Evolutionary conservation across 225 moss, liverwort and hornwort genomes (phyloP).

Genomic region (Sphagnum contortum): DNA sequence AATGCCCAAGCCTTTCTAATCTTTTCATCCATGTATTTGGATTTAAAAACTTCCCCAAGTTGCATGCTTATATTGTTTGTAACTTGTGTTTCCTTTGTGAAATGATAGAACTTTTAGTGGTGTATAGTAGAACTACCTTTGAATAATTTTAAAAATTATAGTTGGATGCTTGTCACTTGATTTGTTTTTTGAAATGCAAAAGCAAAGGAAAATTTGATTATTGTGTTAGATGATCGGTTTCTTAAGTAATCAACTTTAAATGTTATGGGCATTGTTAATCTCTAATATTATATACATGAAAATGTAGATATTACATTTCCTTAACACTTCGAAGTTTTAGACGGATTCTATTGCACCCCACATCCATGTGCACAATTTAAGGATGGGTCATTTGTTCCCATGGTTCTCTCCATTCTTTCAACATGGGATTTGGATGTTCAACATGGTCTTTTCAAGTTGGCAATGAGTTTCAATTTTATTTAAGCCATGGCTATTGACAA

Average conservation of each 20-base stretch:
- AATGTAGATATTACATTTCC: neutral
- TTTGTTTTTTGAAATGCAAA: neutral
- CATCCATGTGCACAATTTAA: neutral
- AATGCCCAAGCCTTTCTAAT: neutral
- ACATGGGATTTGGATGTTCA: neutral
- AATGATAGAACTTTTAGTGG: no score
- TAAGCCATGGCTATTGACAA: no score
- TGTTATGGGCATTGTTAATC: neutral
- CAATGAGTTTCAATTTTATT: no score
- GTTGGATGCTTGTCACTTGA: neutral
- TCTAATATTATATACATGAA: neutral
- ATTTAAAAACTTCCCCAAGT: no score
- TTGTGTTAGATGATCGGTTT: neutral
- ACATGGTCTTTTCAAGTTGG: no score
- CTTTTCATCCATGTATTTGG: no score
- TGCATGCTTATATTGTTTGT: no score
- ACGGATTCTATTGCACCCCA: neutral
- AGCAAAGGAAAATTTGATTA: neutral
- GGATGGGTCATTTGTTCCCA: neutral
- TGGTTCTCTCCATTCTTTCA: neutral
- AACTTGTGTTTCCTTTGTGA: no score
- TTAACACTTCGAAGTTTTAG: neutral
- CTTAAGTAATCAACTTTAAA: neutral
- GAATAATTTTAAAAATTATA: no score
- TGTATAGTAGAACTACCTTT: no score